A percentile compares a stretch with the other conserved stretches of the same genome.
Evolutionary conservation across 768 basidiomycete species (phyloP).

Genomic region (Pholiota conissans): DNA sequence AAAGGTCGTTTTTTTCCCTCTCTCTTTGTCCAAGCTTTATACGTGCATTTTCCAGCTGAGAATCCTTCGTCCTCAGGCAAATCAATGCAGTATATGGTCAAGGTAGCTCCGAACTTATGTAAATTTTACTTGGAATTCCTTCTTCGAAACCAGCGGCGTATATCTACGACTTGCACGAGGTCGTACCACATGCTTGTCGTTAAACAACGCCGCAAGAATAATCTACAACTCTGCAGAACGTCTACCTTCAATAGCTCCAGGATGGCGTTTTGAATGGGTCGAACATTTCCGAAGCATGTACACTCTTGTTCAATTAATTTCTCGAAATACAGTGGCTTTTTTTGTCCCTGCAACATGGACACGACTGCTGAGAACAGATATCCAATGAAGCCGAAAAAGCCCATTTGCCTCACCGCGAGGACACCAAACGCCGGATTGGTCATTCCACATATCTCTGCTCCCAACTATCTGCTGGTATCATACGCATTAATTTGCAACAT

Average conservation of each 20-base stretch:
- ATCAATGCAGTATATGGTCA: too few relatives aligned
- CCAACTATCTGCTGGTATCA: conserved; percentile 25
- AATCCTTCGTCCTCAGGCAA: too few relatives aligned
- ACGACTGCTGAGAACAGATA: neutral
- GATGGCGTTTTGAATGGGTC: conserved; percentile 51
- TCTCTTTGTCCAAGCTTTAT: neutral
- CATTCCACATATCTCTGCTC: neutral
- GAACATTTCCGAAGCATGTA: conserved; percentile 25
- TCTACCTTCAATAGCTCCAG: conserved; percentile 42
- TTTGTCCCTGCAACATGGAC: neutral
- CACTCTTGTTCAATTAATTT: neutral
- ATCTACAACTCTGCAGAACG: conserved; percentile 53
- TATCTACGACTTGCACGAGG: conserved; percentile 62
- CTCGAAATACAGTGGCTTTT: neutral
- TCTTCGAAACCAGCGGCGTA: conserved; percentile 40
- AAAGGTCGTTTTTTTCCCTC: neutral
- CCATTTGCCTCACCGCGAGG: neutral
- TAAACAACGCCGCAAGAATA: conserved; percentile 69
- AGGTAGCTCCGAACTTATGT: too few relatives aligned
- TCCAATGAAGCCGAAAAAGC: neutral
- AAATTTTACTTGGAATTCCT: too few relatives aligned
- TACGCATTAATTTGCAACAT: conserved; percentile 24
- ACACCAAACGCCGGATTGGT: neutral
- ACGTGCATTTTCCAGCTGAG: too few relatives aligned
- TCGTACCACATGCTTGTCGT: conserved; percentile 49